phyloP scores from a whole-genome alignment of 2,329 filamentous ascomycete genomes.

The Sclerotinia minor region DNA sequence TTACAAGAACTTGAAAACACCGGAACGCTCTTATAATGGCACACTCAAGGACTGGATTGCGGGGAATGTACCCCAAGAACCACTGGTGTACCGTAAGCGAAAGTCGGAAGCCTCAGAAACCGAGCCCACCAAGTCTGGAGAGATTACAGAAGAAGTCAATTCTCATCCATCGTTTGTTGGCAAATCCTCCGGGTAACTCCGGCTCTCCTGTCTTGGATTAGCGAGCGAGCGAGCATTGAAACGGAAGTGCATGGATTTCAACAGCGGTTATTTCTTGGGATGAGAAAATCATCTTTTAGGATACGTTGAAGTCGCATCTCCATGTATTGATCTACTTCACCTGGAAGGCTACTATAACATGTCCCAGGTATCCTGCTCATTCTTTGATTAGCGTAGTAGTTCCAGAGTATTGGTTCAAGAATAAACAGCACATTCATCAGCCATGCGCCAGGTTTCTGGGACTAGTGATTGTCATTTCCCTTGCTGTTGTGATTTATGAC shows the following conservation, averaged over 20 bases:
- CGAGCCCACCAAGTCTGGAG: no score
- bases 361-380: background rate
- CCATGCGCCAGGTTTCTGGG: background rate
- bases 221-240: background rate
- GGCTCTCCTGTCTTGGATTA: background rate
- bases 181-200: background rate
- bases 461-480: background rate
- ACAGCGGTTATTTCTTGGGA: no score
- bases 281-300: background rate
- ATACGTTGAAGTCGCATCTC: no score
- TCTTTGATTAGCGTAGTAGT: background rate
- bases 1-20: slow-evolving; percentile 19
- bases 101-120: background rate
- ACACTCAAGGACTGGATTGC: slow-evolving; percentile 37
- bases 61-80: slow-evolving; percentile 18
- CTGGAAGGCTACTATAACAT: background rate
- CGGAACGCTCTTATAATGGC: slow-evolving; percentile 35
- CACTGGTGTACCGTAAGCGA: background rate
- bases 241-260: background rate
- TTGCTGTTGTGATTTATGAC: background rate
- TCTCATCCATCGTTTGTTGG: background rate
- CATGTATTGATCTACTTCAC: background rate
- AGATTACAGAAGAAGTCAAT: background rate
- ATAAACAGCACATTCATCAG: background rate
- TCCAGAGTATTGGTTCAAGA: background rate